Evolutionary conservation across 2,329 filamentous ascomycete species (phyloP), one percentile per base, ranked within the genome.

Genomic region (Neofusicoccum parvum): DNA sequence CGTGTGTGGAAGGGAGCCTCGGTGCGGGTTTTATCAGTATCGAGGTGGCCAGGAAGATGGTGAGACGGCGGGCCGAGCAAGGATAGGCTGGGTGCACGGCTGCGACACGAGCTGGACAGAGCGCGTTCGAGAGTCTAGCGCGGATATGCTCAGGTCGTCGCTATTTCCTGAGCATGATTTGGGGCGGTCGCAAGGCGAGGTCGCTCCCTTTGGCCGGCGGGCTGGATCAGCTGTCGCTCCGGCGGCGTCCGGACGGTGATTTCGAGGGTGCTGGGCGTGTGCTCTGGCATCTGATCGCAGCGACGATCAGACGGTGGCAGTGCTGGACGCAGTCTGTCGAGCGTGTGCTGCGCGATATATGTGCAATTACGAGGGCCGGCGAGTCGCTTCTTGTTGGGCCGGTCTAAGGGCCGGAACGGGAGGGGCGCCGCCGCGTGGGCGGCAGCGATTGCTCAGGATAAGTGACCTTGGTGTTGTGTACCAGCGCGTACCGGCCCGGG

Each of bases 231-330:
- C 27, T 60, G 56, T 39, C 23, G 32, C 11, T 46, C 56, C 43
- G 54, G 54, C 39, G 54, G 17, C 41, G 54, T 12, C 54, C 54
- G 54, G 54, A 39, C n/a, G 39, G 54, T 34, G 39, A 17, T 20
- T 23, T 27, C n/a, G 32, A 48, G 41, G 49, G 41, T 48, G 43
- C 41, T 37, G 41, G 43, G 32, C 41, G 43, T n/a, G 54, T n/a
- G 56, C n/a, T 36, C 32, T 32, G 41, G 54, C 54, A 59, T 45
- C 41, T 59, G 56, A 60, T 60, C 56, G 56, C 3, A 9, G 20
- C 14, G 27, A n/a, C 56, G 56, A 60, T 60, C 56, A 60, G 56
- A 48, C 5, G 56, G 56, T 60, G 56, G 56, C 56, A 60, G 56
- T 60, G 56, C 56, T 36, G 37, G 37, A 32, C 53, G 11, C 12